Evolutionary conservation across 73 alveolate species (phyloP), one percentile per base, ranked within the genome.

Genomic region (Symbiodinium pilosum): DNA sequence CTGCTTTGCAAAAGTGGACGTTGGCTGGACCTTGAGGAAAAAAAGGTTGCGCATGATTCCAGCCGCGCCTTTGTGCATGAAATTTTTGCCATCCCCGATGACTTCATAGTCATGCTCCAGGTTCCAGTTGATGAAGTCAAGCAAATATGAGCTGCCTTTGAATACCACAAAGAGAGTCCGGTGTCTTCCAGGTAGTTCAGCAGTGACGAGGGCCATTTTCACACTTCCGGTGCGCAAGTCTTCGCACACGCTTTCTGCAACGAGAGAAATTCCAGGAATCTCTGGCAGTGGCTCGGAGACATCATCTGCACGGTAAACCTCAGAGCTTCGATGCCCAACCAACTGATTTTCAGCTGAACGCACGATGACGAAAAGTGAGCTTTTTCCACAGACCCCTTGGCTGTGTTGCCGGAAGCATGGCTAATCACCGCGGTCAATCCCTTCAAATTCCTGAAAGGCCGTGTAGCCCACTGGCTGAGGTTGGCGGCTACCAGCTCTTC

Each of bases 31-130:
- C 83, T 91, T 91, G 77, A 91, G 43, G 89, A 91, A 91, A 9
- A 91, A 14, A 1, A 91, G 75, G 77, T 91, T 91, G 51, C 97
- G 77, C 89, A 91, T 91, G 77, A 91, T 42, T 68, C 97, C 97
- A 18, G 97, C 97, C 4, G 97, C 97, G 7, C 97, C 97, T 43
- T 91, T 91, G 89, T 91, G 97, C 97, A 91, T 91, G 97, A 91
- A 91, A 40, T 91, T 34, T 39, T 43, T 91, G 41, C 97, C 97
- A 36, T 91, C 97, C 24, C 97, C 97, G n/a, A 91, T 91, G 83
- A 91, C 97, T 69, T 68, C 97, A 59, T 91, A 91, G 88, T 91
- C 97, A 43, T 91, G 97, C 88, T 91, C 97, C 97, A 91, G 21
- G 41, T 91, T 91, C 97, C 97, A 91, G 88, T 91, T 91, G 40